Conservation (phyloP, 1,139 yeast species). For the Groenewaldozyma auringiensis region DNA sequence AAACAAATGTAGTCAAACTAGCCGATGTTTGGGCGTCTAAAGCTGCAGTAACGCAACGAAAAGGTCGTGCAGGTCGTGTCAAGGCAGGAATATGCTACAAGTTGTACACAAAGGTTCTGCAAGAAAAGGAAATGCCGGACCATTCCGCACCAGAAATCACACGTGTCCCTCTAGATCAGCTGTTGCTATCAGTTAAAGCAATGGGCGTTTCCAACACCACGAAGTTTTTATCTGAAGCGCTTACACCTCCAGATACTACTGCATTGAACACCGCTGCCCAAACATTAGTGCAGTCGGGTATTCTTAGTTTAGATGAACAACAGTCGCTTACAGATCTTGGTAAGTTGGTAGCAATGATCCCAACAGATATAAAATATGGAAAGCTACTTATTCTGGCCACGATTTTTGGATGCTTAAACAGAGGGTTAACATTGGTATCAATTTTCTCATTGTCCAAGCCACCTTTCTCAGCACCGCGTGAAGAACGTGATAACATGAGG, state of each 20-base stretch:
- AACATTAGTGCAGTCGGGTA: constrained; percentile 64
- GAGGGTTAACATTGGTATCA: constrained; percentile 68
- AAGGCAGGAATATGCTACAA: constrained; percentile 75
- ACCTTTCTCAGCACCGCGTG: constrained; percentile 60
- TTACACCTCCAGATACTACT: constrained; percentile 67
- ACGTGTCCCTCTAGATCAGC: constrained; percentile 72
- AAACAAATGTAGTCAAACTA: constrained; percentile 59
- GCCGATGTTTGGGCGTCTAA: constrained; percentile 81
- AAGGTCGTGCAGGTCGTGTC: constrained; percentile 99
- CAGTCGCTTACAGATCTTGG: constrained; percentile 82
- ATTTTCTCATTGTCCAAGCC: constrained; percentile 63
- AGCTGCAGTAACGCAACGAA: constrained; percentile 86
- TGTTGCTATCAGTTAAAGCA: constrained; percentile 75
- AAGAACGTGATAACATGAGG: constrained; percentile 58
- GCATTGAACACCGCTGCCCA: constrained; percentile 58
- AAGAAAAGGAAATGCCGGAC: constrained; percentile 48
- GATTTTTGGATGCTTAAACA: constrained; percentile 75
- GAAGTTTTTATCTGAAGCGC: constrained; percentile 60
- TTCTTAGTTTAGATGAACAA: constrained; percentile 46
- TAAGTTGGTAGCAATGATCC: constrained; percentile 68
- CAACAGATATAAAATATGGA: constrained; percentile 81
- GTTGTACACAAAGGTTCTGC: constrained; percentile 59
- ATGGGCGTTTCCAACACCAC: constrained; percentile 76
- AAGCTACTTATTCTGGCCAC: constrained; percentile 73
- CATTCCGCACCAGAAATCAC: constrained; percentile 86